These are phyloP conservation scores for Tricholoma matsutake DNA, from an alignment of 768 basidiomycete species.

Conservation along the genomic window DNA sequence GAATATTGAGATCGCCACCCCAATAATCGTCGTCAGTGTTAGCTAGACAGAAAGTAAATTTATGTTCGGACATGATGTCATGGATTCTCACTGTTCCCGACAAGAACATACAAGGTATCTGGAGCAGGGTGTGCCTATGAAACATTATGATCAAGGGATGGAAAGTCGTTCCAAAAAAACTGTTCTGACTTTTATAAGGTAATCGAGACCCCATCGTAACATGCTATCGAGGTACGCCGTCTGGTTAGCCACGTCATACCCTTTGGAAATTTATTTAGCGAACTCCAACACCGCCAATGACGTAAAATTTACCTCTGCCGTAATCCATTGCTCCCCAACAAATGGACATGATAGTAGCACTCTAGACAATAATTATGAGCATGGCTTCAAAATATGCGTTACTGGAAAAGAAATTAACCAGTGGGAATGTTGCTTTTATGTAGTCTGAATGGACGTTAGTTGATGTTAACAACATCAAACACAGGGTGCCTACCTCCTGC, in stretches of 20 bases:
- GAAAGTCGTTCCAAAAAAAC: background rate
- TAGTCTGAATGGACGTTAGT: constrained; percentile 51
- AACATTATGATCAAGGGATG: background rate
- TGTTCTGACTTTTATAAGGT: constrained; percentile 75
- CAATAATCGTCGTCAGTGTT: constrained; percentile 77
- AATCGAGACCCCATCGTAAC: constrained; percentile 88
- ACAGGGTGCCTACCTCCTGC: constrained; percentile 64
- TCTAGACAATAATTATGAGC: constrained; percentile 35
- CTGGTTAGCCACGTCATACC: constrained; percentile 83
- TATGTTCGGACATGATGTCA: background rate
- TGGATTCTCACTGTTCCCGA: constrained; percentile 54
- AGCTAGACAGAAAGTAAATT: constrained; percentile 31
- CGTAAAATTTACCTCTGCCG: constrained; percentile 55
- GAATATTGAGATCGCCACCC: constrained; percentile 83
- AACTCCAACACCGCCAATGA: background rate
- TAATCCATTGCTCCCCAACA: constrained; percentile 90
- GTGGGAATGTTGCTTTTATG: constrained; percentile 83
- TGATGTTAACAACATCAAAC: constrained; percentile 2
- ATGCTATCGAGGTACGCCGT: constrained; percentile 90
- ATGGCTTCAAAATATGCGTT: background rate
- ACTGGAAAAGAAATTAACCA: constrained; percentile 44
- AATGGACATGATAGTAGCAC: constrained; percentile 79
- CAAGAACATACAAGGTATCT: constrained; percentile 72
- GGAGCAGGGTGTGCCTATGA: constrained; percentile 74
- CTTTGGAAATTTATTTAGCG: constrained; percentile 29